A percentile compares a stretch with the other conserved stretches of the same genome.
phyloP scores from a whole-genome alignment of 345 rosid species.

The Eucalyptus cladocalyx region DNA sequence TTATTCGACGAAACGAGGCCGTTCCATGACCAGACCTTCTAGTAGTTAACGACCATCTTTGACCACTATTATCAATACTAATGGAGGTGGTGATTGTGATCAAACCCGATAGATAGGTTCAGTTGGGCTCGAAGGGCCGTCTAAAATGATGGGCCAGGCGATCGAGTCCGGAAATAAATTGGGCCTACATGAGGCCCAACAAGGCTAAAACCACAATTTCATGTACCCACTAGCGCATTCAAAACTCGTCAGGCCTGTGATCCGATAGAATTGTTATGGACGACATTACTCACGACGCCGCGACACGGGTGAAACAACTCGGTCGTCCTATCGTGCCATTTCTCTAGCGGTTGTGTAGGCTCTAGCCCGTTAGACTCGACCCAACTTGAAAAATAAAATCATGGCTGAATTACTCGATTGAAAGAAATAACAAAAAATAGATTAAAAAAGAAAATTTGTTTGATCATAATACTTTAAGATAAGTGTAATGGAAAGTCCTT shows the following conservation, averaged over 20 bases:
- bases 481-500: too few species aligned
- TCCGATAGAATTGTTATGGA: neutral
- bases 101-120: neutral
- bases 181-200: neutral
- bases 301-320: neutral
- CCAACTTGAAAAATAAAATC: neutral
- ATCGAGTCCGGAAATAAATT: accelerated
- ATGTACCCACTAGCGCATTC: neutral
- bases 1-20: neutral
- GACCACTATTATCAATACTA: neutral
- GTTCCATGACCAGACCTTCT: neutral
- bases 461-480: neutral
- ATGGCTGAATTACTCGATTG: neutral
- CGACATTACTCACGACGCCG: neutral
- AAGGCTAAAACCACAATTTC: neutral
- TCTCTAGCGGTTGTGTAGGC: neutral
- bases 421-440: neutral
- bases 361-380: neutral
- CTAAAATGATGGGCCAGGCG: neutral
- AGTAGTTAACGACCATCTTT: neutral
- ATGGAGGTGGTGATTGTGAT: neutral
- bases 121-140: neutral
- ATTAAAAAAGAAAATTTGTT: neutral
- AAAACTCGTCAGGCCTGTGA: neutral
- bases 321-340: neutral